Conservation (phyloP, 805 yeast genomes). For the Saccharomyces cerevisiae region DNA sequence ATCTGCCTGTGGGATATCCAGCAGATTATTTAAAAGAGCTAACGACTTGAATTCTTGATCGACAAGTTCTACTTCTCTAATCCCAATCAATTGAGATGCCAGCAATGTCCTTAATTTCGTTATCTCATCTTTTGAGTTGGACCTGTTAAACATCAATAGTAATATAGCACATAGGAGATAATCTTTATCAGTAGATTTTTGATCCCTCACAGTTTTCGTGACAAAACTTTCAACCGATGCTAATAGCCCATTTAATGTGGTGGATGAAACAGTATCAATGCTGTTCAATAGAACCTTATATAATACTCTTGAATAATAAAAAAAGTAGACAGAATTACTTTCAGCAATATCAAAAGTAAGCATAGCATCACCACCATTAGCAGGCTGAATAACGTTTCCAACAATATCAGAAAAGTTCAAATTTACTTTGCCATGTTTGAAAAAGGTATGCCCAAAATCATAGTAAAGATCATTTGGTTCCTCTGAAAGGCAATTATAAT, state of each 20-base stretch:
- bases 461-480: conserved; percentile 13
- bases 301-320: conserved; percentile 33
- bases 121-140: conserved; percentile 32
- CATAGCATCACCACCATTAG: not conserved
- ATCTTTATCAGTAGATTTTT: conserved; percentile 29
- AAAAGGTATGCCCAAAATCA: conserved; percentile 15
- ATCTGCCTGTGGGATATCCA: conserved; percentile 18
- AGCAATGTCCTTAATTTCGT: conserved; percentile 50
- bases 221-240: conserved; percentile 28
- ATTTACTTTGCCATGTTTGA: conserved; percentile 5
- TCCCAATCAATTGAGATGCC: conserved; percentile 60
- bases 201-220: conserved; percentile 26
- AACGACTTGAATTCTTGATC: conserved; percentile 39
- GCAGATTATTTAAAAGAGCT: conserved; percentile 39
- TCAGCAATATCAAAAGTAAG: not conserved
- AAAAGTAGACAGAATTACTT: conserved; percentile 6
- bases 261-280: conserved; percentile 24
- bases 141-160: conserved; percentile 29
- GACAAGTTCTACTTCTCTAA: conserved; percentile 36
- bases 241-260: conserved; percentile 19
- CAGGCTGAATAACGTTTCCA: not conserved
- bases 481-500: conserved; percentile 30
- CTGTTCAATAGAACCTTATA: conserved; percentile 26
- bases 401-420: not conserved
- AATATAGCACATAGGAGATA: conserved; percentile 29